Evolutionary conservation across 345 rosid species (phyloP).

Genomic region (Pistacia vera): DNA sequence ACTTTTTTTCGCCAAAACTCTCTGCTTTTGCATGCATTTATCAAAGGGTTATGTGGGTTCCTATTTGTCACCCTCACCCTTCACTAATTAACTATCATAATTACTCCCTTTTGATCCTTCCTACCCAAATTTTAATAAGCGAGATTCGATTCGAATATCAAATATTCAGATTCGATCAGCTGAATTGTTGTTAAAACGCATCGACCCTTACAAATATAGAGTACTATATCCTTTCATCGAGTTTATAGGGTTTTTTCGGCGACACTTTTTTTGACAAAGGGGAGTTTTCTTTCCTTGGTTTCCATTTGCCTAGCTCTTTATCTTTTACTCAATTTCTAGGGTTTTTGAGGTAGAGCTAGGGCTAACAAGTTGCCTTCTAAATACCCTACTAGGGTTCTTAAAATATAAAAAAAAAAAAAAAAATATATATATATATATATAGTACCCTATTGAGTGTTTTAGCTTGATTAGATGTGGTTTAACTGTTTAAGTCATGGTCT

Average conservation of each 20-base stretch:
- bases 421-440: too few species aligned
- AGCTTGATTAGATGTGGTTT: too few species aligned
- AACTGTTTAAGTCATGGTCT: too few species aligned
- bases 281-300: background rate
- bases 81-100: too few species aligned
- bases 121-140: too few species aligned
- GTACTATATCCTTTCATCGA: too few species aligned
- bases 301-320: background rate
- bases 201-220: background rate
- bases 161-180: too few species aligned
- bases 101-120: too few species aligned
- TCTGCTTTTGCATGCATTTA: background rate
- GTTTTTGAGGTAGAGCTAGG: background rate
- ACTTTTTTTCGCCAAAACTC: background rate
- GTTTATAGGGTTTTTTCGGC: background rate
- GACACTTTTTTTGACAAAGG: background rate
- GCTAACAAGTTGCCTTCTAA: background rate
- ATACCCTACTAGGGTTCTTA: background rate
- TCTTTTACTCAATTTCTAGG: background rate
- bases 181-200: too few species aligned
- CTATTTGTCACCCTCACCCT: constrained; percentile 6
- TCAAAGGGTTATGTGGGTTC: background rate
- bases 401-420: too few species aligned
- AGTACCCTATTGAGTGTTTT: too few species aligned
- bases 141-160: too few species aligned